Evolutionary conservation across 495 filamentous ascomycete species (phyloP).

Genomic region (Pyrenula massariospora): DNA sequence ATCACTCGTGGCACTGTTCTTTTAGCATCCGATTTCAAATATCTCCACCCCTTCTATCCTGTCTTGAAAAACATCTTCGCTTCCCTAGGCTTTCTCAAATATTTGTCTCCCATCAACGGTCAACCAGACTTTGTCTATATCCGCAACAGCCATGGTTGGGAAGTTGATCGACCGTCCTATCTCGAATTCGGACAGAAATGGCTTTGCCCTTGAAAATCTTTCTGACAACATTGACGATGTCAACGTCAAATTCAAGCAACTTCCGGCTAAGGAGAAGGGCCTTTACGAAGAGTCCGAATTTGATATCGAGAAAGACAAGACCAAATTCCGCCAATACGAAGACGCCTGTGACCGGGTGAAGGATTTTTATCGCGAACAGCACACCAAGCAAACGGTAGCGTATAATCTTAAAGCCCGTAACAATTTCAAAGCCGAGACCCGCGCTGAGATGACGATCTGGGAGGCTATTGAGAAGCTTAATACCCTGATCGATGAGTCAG

Average conservation of each 20-base stretch:
- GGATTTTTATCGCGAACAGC: conserved; percentile 74
- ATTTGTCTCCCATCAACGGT: too few species aligned
- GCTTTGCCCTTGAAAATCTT: conserved; percentile 62
- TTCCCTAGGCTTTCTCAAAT: too few species aligned
- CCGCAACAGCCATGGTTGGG: neutral
- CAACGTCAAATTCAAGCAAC: conserved; percentile 47
- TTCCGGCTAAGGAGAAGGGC: conserved; percentile 28
- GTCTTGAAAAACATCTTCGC: too few species aligned
- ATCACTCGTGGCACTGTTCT: too few species aligned
- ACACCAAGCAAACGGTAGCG: conserved; percentile 73
- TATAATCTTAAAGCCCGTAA: conserved; percentile 71
- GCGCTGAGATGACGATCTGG: conserved; percentile 75
- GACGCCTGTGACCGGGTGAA: conserved; percentile 69
- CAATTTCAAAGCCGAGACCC: conserved; percentile 52
- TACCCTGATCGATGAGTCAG: conserved; percentile 76
- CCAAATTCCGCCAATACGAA: conserved; percentile 68
- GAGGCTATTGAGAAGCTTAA: conserved; percentile 84
- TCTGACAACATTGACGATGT: conserved; percentile 73
- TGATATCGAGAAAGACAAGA: conserved; percentile 69
- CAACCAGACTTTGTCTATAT: too few species aligned
- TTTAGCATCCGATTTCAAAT: too few species aligned
- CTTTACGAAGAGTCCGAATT: conserved; percentile 56
- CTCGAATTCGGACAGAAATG: conserved; percentile 29
- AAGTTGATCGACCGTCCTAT: neutral
- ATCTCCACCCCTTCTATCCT: too few species aligned